These are phyloP conservation scores for Botrytis cinerea DNA, from an alignment of 2,329 filamentous ascomycete species.

Conservation along the genomic window DNA sequence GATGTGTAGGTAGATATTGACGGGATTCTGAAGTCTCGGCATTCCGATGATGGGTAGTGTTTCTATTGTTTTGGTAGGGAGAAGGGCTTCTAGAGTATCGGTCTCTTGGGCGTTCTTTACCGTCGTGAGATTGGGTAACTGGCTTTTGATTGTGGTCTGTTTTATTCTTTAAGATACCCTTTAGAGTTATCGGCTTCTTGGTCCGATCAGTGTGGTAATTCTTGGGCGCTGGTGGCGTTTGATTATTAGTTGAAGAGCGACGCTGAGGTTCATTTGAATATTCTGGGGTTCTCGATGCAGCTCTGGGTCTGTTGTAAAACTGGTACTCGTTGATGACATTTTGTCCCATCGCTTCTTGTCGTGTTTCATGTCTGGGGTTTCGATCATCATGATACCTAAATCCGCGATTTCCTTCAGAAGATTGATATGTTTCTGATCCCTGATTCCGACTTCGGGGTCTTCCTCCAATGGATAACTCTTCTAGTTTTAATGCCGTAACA, in stretches of 20 bases:
- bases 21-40: not conserved
- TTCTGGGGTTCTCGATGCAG: not conserved
- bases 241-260: not conserved
- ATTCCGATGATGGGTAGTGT: not conserved
- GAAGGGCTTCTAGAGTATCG: not conserved
- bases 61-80: not conserved
- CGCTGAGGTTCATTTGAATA: not conserved
- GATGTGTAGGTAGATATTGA: not conserved
- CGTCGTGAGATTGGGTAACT: not conserved
- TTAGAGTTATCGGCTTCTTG: not conserved
- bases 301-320: not conserved
- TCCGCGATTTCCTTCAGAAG: not conserved
- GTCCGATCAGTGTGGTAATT: not conserved
- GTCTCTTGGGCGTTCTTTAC: not conserved
- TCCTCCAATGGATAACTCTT: not conserved
- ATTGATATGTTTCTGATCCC: not conserved
- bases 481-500: not conserved
- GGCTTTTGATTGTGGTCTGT: too few species aligned
- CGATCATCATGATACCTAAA: not conserved
- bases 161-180: not conserved
- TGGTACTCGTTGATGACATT: constrained; percentile 3
- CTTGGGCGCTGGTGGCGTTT: too few species aligned
- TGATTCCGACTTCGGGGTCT: not conserved
- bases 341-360: not conserved
- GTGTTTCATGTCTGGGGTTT: not conserved